Conservation (phyloP, 352 stramenopile species). For the Plasmopara viticola region DNA sequence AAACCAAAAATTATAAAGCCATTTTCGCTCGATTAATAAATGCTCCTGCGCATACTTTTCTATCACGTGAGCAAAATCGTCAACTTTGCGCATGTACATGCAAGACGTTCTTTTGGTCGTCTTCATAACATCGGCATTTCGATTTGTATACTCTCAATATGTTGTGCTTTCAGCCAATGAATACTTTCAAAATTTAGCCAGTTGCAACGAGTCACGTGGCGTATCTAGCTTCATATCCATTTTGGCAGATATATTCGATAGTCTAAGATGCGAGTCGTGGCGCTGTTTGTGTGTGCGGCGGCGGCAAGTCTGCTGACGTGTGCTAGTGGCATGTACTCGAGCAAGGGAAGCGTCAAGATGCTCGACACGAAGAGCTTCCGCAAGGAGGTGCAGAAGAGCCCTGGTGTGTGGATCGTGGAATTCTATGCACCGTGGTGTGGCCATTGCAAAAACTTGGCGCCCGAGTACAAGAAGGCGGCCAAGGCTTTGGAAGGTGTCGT, state of each 20-base stretch:
- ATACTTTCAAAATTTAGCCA: slow-evolving; percentile 9
- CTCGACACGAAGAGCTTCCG: slow-evolving; percentile 68
- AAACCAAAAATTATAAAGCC: too few relatives aligned
- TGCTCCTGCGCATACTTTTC: too few relatives aligned
- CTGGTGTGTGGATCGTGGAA: slow-evolving; percentile 89
- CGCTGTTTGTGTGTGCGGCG: slow-evolving; percentile 22
- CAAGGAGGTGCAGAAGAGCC: slow-evolving; percentile 63
- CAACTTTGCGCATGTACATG: too few relatives aligned
- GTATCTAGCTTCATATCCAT: slow-evolving; percentile 8
- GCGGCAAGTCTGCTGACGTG: slow-evolving; percentile 28
- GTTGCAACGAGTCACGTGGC: slow-evolving; percentile 24
- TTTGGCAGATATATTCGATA: slow-evolving; percentile 13
- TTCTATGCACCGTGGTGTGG: slow-evolving; percentile 95
- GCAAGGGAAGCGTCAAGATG: slow-evolving; percentile 56
- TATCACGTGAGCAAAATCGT: too few relatives aligned
- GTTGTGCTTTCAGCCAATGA: neutral
- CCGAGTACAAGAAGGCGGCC: slow-evolving; percentile 89
- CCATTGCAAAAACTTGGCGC: slow-evolving; percentile 91
- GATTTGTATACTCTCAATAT: too few relatives aligned
- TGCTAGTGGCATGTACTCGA: slow-evolving; percentile 54
- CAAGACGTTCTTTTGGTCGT: too few relatives aligned
- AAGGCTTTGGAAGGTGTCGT: slow-evolving; percentile 86
- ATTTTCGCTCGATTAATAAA: too few relatives aligned
- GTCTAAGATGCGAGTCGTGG: slow-evolving; percentile 12
- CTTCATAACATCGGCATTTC: too few relatives aligned